Percentiles rank a stretch among this genome's conserved stretches.
phyloP scores from a whole-genome alignment of 169 alveolate species.

The Babesia divergens region DNA sequence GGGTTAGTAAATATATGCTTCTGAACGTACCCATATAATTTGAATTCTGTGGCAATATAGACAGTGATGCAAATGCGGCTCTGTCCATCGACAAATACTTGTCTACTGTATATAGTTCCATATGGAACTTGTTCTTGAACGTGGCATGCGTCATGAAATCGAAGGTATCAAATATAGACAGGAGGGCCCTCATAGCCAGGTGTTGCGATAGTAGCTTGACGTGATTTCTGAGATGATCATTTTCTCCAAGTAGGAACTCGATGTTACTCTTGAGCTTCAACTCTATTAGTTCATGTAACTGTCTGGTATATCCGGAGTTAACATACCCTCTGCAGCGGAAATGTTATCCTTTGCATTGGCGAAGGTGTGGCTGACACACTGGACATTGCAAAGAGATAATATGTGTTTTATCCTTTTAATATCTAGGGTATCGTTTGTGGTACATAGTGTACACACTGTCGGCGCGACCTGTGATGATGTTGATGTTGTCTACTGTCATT shows the following conservation, averaged over 20 bases:
- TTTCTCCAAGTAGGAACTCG: constrained; percentile 59
- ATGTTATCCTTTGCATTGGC: neutral
- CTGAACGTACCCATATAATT: neutral
- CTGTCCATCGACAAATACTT: constrained; percentile 72
- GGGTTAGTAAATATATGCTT: neutral
- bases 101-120: constrained; percentile 63
- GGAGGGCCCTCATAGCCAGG: constrained; percentile 65
- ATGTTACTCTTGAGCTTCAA: constrained; percentile 60
- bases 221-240: constrained; percentile 71
- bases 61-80: constrained; percentile 73
- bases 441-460: constrained; percentile 43
- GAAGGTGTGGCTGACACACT: constrained; percentile 26
- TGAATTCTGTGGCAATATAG: constrained; percentile 64
- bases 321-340: constrained; percentile 19
- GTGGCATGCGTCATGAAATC: constrained; percentile 51
- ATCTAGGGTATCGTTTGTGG: constrained; percentile 38
- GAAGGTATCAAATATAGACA: constrained; percentile 64
- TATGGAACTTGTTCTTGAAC: constrained; percentile 62
- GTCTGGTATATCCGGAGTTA: neutral
- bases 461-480: constrained; percentile 37
- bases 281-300: constrained; percentile 11
- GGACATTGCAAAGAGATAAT: constrained; percentile 36
- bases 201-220: constrained; percentile 61
- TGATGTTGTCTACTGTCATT: neutral
- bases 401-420: constrained; percentile 51